Percentiles rank a stretch among this genome's conserved stretches.
These are phyloP conservation scores for Monilinia fructicola DNA, from an alignment of 2,329 filamentous ascomycete genomes.

Conservation along the genomic window DNA sequence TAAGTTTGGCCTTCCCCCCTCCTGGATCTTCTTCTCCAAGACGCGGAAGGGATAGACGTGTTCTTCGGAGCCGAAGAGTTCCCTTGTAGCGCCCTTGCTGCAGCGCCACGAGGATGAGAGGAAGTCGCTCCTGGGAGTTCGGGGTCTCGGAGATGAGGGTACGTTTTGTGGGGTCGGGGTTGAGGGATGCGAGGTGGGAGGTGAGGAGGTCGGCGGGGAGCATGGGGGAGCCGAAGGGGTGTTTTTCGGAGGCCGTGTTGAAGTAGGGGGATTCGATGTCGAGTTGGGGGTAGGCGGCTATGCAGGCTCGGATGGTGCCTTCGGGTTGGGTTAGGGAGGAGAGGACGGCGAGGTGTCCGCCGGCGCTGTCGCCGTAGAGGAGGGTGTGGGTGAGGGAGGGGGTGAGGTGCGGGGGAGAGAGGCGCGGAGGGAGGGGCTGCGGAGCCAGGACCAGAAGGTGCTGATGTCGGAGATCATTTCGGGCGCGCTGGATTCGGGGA, in stretches of 20 bases:
- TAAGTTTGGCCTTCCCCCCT: neutral
- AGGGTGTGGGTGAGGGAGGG: conserved; percentile 7
- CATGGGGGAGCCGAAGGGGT: neutral
- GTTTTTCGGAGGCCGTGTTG: neutral
- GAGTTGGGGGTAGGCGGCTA: conserved; percentile 4
- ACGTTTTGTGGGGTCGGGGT: neutral
- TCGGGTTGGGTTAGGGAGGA: neutral
- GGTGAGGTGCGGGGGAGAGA: conserved; percentile 19
- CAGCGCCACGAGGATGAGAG: neutral
- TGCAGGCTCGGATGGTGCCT: neutral
- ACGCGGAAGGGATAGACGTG: neutral
- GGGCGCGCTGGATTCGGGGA: conserved; percentile 47
- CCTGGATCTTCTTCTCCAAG: neutral
- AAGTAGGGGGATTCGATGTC: neutral
- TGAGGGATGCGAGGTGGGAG: too few relatives aligned
- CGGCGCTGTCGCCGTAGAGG: conserved; percentile 8
- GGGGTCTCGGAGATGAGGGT: neutral
- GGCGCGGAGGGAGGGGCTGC: neutral
- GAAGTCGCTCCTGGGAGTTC: neutral
- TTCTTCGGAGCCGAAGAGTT: neutral
- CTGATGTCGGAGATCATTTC: conserved; percentile 49
- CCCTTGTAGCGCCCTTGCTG: neutral
- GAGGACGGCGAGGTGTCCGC: neutral
- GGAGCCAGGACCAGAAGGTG: conserved; percentile 51
- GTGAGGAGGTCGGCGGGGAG: too few relatives aligned